These are phyloP conservation scores for Ogataea populi-albae DNA, from an alignment of 805 yeast species.

Conservation along the genomic window DNA sequence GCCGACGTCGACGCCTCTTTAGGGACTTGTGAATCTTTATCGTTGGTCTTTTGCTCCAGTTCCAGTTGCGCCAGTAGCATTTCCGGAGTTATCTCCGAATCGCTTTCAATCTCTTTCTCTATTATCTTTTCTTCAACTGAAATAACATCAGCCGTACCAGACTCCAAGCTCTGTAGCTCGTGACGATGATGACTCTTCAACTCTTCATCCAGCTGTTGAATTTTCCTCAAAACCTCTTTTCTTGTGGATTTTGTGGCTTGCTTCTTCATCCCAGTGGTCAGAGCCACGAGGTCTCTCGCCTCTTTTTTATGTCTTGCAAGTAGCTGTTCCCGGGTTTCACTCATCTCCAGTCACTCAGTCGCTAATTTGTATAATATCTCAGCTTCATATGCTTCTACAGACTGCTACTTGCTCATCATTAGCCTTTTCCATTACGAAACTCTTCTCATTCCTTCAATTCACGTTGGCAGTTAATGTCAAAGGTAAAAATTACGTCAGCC, in stretches of 20 bases:
- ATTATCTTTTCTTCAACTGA: slow-evolving; percentile 7
- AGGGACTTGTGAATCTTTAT: slow-evolving; percentile 18
- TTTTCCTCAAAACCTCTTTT: slow-evolving; percentile 59
- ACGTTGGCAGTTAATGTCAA: too few relatives aligned
- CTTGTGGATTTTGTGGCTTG: slow-evolving; percentile 79
- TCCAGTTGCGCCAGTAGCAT: slow-evolving; percentile 58
- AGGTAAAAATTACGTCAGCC: too few relatives aligned
- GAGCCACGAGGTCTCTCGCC: slow-evolving; percentile 59
- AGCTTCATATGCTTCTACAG: too few relatives aligned
- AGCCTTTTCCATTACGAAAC: too few relatives aligned
- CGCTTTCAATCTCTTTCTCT: slow-evolving; percentile 12
- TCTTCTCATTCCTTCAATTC: too few relatives aligned
- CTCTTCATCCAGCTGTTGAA: slow-evolving; percentile 56
- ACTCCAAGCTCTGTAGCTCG: slow-evolving; percentile 40
- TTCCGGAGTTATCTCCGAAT: slow-evolving; percentile 63
- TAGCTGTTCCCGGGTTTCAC: slow-evolving; percentile 49
- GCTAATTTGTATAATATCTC: too few relatives aligned
- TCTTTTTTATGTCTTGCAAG: slow-evolving; percentile 68
- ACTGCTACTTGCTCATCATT: too few relatives aligned
- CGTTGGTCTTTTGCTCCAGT: slow-evolving; percentile 32
- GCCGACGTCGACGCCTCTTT: slow-evolving; percentile 8
- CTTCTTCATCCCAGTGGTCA: slow-evolving; percentile 72
- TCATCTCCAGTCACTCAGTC: too few relatives aligned
- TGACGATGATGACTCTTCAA: slow-evolving; percentile 51
- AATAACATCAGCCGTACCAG: neutral